Evolutionary conservation across 371 early-diverging fungal genomes (phyloP), one percentile per base, ranked within the genome.

Genomic region (Mortierella polycephala): DNA sequence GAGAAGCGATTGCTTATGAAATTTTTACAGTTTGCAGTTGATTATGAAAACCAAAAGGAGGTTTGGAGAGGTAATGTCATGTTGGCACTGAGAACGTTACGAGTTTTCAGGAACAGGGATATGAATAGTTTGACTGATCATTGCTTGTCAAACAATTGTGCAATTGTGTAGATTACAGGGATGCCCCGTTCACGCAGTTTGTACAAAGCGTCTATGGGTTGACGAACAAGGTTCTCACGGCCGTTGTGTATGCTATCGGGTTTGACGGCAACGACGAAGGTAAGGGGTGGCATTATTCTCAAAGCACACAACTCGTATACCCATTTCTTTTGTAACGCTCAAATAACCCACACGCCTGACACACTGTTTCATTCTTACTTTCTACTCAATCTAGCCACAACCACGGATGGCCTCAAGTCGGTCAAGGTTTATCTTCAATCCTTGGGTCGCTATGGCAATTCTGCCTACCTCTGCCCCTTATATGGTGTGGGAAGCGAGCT

Each of bases 401-500:
- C 89, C 0, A 66, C 69, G 11, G 84, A 86, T 14, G 96, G 96
- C 0, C 82, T 95, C 18, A 82, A 77, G 39, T 82, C 84, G 0
- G 90, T 93, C 13, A 88, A 89, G 40, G 76, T 76, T 20, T 95
- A 95, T 71, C 83, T 96, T n/a, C 77, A 72, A 46, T 93, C 97
- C 0, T 84, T 97, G 58, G 98, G 98, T 12, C 87, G 95, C 9
- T 98, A 90, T 79, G 96, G 96, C 16, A 88, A 87, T 57, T 93
- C 94, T 51, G 92, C 93, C 3, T 95, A 93, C 64, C 80, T 98
- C 39, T 88, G 90, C 57, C 89, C 94, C 3, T 76, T 95, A 42
- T 96, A 98, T 84, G 98, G 98, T 12, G 92, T 94, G 18, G 94
- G 92, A 12, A 93, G 95, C 46, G 97, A 98, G 82, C 86, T 96